Conservation (phyloP, 1,284 basidiomycete species). For the Tilletia indica region DNA sequence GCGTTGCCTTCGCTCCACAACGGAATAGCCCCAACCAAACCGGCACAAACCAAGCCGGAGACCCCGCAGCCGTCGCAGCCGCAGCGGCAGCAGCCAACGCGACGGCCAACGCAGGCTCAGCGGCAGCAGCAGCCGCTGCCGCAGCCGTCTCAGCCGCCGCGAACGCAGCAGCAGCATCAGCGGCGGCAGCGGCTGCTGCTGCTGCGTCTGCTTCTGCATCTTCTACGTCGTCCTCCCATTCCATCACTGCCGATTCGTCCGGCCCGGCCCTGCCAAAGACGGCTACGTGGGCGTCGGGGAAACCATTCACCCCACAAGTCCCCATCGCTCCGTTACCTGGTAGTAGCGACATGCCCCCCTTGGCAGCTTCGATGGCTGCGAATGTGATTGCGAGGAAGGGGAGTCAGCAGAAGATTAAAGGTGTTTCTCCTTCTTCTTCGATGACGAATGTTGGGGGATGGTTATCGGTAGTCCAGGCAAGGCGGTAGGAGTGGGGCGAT, state of each 20-base stretch:
- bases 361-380: constrained; percentile 32
- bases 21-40: too few relatives aligned
- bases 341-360: constrained; percentile 45
- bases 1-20: constrained; percentile 6
- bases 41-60: neutral
- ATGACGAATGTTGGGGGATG: neutral
- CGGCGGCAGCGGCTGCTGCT: constrained; percentile 25
- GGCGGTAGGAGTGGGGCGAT: neutral
- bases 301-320: constrained; percentile 26
- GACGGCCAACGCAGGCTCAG: constrained; percentile 17
- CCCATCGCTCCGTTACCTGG: constrained; percentile 26
- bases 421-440: neutral
- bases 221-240: neutral
- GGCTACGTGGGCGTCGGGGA: constrained; percentile 53
- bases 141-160: constrained; percentile 31
- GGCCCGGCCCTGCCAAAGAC: constrained; percentile 53
- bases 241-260: constrained; percentile 26
- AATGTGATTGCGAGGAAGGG: constrained; percentile 28
- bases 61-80: constrained; percentile 11
- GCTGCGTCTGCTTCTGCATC: constrained; percentile 20
- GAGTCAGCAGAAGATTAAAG: constrained; percentile 32
- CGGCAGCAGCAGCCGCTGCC: neutral
- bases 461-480: constrained; percentile 1
- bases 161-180: constrained; percentile 30
- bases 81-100: constrained; percentile 7